A percentile compares a stretch with the other conserved stretches of the same genome.
phyloP scores from a whole-genome alignment of 257 asterid genomes.

The Lantana camara region DNA sequence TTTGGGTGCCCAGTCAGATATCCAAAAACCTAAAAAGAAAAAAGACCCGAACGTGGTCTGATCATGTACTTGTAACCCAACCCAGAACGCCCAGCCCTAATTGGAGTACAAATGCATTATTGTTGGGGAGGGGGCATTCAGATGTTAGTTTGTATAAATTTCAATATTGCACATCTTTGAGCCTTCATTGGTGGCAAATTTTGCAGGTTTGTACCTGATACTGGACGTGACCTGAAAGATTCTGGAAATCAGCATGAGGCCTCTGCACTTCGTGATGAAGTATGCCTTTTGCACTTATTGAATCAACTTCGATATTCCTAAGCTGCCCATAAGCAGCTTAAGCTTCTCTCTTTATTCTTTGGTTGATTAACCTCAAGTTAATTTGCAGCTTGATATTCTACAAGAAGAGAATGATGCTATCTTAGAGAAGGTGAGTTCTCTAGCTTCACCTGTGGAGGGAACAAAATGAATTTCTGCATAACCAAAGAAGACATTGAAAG shows the following conservation, averaged over 20 bases:
- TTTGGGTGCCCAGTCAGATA: too few species aligned
- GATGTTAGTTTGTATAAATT: conserved; percentile 12
- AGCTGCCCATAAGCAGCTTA: conserved; percentile 24
- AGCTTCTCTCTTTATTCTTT: conserved; percentile 19
- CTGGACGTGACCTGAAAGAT: conserved; percentile 68
- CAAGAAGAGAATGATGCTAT: conserved; percentile 89
- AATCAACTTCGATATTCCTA: conserved; percentile 21
- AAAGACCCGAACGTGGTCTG: too few species aligned
- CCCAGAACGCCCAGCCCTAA: too few species aligned
- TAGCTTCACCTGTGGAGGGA: conserved; percentile 11
- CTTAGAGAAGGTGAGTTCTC: conserved; percentile 78
- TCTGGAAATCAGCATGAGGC: conserved; percentile 78
- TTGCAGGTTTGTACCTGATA: conserved; percentile 71
- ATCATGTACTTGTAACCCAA: too few species aligned
- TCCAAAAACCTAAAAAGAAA: too few species aligned
- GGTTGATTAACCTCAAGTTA: conserved; percentile 28
- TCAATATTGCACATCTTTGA: conserved; percentile 11
- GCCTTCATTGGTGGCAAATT: conserved; percentile 30
- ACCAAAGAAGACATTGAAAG: not conserved
- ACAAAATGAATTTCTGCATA: conserved; percentile 2
- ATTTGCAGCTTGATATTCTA: conserved; percentile 94
- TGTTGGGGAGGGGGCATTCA: conserved; percentile 11
- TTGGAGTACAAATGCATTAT: too few species aligned
- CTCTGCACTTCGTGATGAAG: conserved; percentile 97
- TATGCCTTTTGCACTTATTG: conserved; percentile 46